Evolutionary conservation across 495 filamentous ascomycete species (phyloP).

Genomic region (Physcia stellaris): DNA sequence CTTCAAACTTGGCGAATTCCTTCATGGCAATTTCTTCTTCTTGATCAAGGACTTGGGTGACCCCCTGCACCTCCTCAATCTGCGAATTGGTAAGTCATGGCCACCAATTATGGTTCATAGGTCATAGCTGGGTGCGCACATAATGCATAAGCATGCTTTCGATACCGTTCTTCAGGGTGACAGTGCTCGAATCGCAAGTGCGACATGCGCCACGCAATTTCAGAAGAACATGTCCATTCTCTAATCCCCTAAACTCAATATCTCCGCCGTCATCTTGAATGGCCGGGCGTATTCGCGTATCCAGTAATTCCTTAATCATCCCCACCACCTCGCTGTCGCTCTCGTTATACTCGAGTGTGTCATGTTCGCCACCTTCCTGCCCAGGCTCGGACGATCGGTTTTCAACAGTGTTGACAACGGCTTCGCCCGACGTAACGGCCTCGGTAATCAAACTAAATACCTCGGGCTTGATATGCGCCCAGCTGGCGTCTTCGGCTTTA

Average conservation of each 20-base stretch:
- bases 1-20: constrained; percentile 93
- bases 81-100: too few relatives aligned
- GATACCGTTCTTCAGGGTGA: constrained; percentile 91
- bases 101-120: background rate
- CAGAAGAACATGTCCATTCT: constrained; percentile 69
- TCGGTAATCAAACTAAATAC: constrained; percentile 92
- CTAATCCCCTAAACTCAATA: constrained; percentile 85
- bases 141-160: constrained; percentile 94
- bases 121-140: constrained; percentile 26
- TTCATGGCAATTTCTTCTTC: constrained; percentile 83
- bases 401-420: constrained; percentile 63
- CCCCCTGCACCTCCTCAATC: constrained; percentile 93
- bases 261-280: constrained; percentile 98
- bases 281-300: constrained; percentile 84
- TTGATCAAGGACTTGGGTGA: constrained; percentile 78
- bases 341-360: constrained; percentile 66
- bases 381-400: constrained; percentile 38
- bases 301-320: constrained; percentile 98
- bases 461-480: constrained; percentile 91
- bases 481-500: constrained; percentile 73
- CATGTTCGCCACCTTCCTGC: constrained; percentile 40
- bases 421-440: constrained; percentile 65
- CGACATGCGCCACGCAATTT: constrained; percentile 88
- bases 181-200: constrained; percentile 90
- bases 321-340: constrained; percentile 85